Base-by-base conservation (phyloP, 106 monocot species). In the Amphibolis antarctica region DNA sequence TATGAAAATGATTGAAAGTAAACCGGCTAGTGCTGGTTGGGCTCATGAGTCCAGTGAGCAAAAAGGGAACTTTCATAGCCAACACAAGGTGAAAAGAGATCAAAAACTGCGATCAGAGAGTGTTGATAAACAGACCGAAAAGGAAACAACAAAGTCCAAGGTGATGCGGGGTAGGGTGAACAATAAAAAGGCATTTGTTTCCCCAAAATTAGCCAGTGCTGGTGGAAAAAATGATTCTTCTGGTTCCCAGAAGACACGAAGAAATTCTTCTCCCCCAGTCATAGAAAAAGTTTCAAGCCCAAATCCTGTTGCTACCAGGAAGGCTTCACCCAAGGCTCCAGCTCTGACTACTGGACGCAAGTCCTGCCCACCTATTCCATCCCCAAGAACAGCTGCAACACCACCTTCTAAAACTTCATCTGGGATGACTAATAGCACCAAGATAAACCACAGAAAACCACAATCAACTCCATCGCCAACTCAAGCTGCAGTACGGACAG, bases 221-320 rank as follows among this genome's bases (percentile, higher is more conserved):
- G 44, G 46, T 26, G 62, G 71, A 49, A 94, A 82, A 60, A 63
- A 28, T 55, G 78, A 82, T 65, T 60, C 78, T 43, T 30, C 65
- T 23, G 60, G 27, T 44, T 68, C 77, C 72, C 84, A 61, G 43
- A 61, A 55, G 61, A 65, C 81, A 45, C 75, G 87, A 20, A 86
- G 86, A 73, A 98, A 91, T 78, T 90, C 87, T 23, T 69, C 96
- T 64, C 86, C 96, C 12, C 80, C 86, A 3, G 74, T 82, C 43
- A 36, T 82, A 49, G 57, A 76, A 14, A 96, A 86, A 70, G 84
- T 78, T 69, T 82, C 87, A 53, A 59, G 10, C 51, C 42, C 76
- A 60, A 98, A 82, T 62, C 42, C 80, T 60, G 65, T 57, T 51
- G 48, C 58, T 73, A 25, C 80, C 31, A 90, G 70, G 66, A 91